Base-by-base conservation (phyloP, 345 rosid species). In the Adansonia digitata region DNA sequence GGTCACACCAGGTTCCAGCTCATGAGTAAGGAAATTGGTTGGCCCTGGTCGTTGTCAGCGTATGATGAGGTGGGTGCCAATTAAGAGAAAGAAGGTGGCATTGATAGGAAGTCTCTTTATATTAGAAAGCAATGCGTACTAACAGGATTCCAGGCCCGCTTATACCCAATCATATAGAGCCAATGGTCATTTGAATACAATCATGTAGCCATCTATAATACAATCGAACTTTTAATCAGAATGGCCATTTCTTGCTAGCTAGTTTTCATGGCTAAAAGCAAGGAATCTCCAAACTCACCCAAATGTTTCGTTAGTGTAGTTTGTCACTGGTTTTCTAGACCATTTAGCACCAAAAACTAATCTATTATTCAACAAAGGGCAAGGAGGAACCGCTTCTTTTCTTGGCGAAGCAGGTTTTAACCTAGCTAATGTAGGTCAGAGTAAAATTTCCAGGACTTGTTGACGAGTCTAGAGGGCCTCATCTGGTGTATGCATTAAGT, bases 41-140 rank as follows among this genome's bases (percentile, higher is more conserved):
- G 73, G 75, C 45, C 75, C 5, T 67, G 75, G 71, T 48, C 43
- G 18, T 52, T 68, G 76, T 31, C 65, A 0, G 17, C 8, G 17
- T 56, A 74, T 13, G 76, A 71, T 42, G 59, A 73, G 73, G n/a
- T 62, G 27, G 71, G 18, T 52, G 75, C 18, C 24, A 18, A 3
- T 27, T 60, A 42, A 46, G 74, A 62, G 12, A 51, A 27, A 62
- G 73, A 56, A 20, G 49, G 18, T 20, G 57, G 39, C 18, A 56
- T 9, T 24, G 81, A 2, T 51, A 86, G 98, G 20, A 77, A 97
- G 71, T 88, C 91, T 5, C 68, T n/a, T n/a, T 92, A 75, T 87
- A 85, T 74, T 92, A 94, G 96, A 71, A 79, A 39, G 55, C 84
- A 51, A 40, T 27, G 82, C 86, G 93, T 39, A 93, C 98, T 5